phyloP scores from a whole-genome alignment of 768 basidiomycete species.

The Xerocomellus amylosporus region DNA sequence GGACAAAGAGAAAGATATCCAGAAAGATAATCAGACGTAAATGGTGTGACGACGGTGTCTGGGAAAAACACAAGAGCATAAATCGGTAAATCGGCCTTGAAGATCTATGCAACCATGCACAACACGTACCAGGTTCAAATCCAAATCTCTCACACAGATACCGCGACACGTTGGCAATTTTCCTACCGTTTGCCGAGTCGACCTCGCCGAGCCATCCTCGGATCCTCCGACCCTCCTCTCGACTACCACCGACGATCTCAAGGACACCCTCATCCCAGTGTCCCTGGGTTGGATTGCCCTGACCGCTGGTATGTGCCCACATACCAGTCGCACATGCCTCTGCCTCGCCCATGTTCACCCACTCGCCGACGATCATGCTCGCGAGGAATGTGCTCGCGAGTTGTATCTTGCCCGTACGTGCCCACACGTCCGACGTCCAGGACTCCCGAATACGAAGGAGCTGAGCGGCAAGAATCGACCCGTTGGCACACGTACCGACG shows the following conservation, averaged over 20 bases:
- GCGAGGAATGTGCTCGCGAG: conserved; percentile 74
- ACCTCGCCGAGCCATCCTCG: conserved; percentile 84
- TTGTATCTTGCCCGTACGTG: conserved; percentile 70
- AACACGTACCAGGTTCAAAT: conserved; percentile 62
- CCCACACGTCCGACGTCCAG: conserved; percentile 77
- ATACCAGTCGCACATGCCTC: conserved; percentile 78
- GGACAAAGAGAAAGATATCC: conserved; percentile 76
- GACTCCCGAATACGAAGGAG: conserved; percentile 75
- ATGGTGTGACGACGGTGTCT: conserved; percentile 74
- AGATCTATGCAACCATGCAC: too few species aligned
- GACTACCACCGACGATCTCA: conserved; percentile 73
- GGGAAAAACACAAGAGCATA: not conserved
- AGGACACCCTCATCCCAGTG: conserved; percentile 80
- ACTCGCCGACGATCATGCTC: conserved; percentile 68
- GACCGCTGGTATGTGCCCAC: conserved; percentile 54
- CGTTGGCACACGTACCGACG: conserved; percentile 69
- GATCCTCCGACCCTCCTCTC: conserved; percentile 70
- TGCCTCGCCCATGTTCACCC: conserved; percentile 69
- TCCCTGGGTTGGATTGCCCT: conserved; percentile 36
- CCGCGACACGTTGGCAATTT: conserved; percentile 63
- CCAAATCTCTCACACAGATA: conserved; percentile 81
- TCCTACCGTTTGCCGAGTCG: conserved; percentile 60
- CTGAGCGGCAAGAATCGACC: conserved; percentile 72
- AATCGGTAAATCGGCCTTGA: not conserved
- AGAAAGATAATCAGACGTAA: conserved; percentile 75